These are phyloP conservation scores for Akebia trifoliata DNA, from an alignment of 164 flowering plant species.

Conservation along the genomic window DNA sequence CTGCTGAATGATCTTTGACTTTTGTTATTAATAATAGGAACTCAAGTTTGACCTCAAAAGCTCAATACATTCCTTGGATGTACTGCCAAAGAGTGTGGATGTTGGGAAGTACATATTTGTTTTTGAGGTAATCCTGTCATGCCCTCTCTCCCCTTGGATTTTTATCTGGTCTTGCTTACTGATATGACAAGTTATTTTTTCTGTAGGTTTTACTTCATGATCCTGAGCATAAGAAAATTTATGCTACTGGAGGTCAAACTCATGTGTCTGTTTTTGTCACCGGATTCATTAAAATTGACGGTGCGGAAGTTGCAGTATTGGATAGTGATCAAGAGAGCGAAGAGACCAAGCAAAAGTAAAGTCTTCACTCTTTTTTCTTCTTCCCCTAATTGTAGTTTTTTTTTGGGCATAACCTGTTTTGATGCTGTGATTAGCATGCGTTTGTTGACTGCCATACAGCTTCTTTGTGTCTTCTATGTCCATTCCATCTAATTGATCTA, in stretches of 20 bases:
- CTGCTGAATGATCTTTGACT: background rate
- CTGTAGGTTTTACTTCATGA: constrained; percentile 62
- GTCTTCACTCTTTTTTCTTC: background rate
- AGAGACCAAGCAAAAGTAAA: constrained; percentile 66
- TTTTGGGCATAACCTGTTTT: no score
- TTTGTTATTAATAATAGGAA: constrained; percentile 41
- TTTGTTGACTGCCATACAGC: background rate
- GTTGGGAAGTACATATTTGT: constrained; percentile 68
- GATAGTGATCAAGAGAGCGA: constrained; percentile 78
- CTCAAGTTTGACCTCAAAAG: constrained; percentile 56
- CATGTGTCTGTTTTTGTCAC: constrained; percentile 53
- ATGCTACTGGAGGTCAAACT: constrained; percentile 66
- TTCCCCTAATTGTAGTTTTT: no score
- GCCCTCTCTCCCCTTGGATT: constrained; percentile 1
- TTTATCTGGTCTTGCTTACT: constrained; percentile 10
- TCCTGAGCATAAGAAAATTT: constrained; percentile 49
- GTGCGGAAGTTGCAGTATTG: constrained; percentile 65
- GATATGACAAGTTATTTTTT: background rate
- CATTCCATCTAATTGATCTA: no score
- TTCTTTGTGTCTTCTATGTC: no score
- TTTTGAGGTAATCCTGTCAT: constrained; percentile 58
- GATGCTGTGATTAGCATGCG: no score
- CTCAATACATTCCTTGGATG: constrained; percentile 51
- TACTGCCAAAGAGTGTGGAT: constrained; percentile 53
- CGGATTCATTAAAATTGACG: constrained; percentile 56